These are phyloP conservation scores for Arabidopsis hybrid DNA, from an alignment of 441 rosid species.

Conservation along the genomic window DNA sequence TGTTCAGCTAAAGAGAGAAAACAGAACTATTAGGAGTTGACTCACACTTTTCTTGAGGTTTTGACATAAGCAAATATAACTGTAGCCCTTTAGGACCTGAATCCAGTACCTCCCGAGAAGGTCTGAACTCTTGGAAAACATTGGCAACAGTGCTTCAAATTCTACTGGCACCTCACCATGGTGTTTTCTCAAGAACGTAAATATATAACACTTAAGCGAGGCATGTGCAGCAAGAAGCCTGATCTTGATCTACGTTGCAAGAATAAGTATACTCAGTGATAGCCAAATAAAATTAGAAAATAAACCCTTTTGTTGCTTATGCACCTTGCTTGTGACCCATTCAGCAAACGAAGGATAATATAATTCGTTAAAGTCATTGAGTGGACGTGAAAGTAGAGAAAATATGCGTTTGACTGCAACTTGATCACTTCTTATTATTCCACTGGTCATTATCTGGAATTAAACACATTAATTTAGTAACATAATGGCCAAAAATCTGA, in stretches of 20 bases:
- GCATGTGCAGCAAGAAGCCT: constrained; percentile 99
- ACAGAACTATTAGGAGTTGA: constrained; percentile 30
- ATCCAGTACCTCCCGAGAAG: constrained; percentile 91
- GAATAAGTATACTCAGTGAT: constrained; percentile 43
- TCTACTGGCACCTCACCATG: constrained; percentile 81
- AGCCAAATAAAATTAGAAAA: constrained; percentile 31
- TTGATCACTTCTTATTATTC: constrained; percentile 93
- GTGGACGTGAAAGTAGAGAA: constrained; percentile 87
- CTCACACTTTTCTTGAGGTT: constrained; percentile 80
- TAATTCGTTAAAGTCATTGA: constrained; percentile 82
- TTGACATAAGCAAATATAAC: constrained; percentile 72
- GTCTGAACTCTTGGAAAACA: constrained; percentile 88
- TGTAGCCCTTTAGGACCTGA: constrained; percentile 78
- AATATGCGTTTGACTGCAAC: constrained; percentile 94
- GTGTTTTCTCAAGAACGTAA: constrained; percentile 85
- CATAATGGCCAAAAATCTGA: constrained; percentile 19
- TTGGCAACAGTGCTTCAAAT: constrained; percentile 77
- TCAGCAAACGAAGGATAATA: constrained; percentile 99
- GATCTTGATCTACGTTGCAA: constrained; percentile 80
- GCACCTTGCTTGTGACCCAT: constrained; percentile 99
- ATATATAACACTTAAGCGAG: constrained; percentile 96
- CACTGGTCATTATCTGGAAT: constrained; percentile 94
- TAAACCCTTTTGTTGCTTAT: constrained; percentile 29
- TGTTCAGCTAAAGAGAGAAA: constrained; percentile 35
- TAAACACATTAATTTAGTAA: constrained; percentile 41